Base-by-base conservation (phyloP, 768 basidiomycete genomes). In the Boletus patriciae region DNA sequence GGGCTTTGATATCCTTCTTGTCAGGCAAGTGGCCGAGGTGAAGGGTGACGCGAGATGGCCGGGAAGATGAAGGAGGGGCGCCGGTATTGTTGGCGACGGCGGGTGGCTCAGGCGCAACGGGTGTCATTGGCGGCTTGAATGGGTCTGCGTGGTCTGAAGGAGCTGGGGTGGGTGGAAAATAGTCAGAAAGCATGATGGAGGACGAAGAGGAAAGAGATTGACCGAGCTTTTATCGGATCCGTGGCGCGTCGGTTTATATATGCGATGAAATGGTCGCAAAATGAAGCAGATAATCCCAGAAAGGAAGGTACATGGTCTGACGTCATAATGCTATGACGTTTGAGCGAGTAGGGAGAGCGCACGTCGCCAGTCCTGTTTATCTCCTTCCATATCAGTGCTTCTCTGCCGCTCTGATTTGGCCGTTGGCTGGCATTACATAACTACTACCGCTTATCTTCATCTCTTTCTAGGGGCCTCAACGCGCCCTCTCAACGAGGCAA, bases 21-120 rank as follows among this genome's bases (percentile, higher is more conserved):
- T 81, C 81, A 1, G 88, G 89, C 29, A 90, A 74, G 69, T 90
- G 86, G 1, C 86, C 88, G 29, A 90, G 82, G 49, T 85, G 84
- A 31, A 90, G 81, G 46, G 86, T 86, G 52, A 90, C 84, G 46
- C 81, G 80, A 13, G 83, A 77, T 2, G 86, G 84, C 4, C 77
- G 77, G 4, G 63, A 59, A 4, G 70, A 57, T 15, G 66, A 33
- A 3, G 55, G 51, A 19, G 55, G 49, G 2, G 66, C 61, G 36
- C 60, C 58, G 40, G 62, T 61, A 16, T 54, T 12, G 36, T 37
- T 37, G 15, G n/a, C 27, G 31, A 37, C 9, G 9, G 49, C 18
- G 23, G 50, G 40, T 27, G 31, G 25, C 3, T 43, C 13, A 6
- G 49, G 38, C 0, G 15, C 12, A 4, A 18, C 9, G 31, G 52